Conservation (phyloP, 148 eudicot species). For the Rhododendron mucronatum region DNA sequence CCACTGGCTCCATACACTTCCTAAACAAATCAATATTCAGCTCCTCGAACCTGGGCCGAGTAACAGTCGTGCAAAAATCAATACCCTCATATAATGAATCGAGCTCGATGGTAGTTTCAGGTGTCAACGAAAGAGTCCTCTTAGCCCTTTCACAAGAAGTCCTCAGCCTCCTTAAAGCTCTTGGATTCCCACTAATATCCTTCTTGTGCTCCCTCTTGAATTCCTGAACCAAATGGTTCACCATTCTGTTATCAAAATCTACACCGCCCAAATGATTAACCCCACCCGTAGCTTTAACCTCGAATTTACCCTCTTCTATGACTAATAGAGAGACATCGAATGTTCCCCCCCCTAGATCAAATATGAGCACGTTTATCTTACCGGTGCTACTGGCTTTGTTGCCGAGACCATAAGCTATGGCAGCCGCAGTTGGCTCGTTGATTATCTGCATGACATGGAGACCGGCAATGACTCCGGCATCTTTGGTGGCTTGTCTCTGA, state of each 20-base stretch:
- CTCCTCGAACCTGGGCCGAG: not conserved
- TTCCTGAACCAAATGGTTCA: not conserved
- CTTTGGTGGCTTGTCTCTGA: not conserved
- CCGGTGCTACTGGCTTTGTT: not conserved
- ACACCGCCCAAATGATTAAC: not conserved
- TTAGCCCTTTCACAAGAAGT: not conserved
- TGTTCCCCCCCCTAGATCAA: too few species aligned
- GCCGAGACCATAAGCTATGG: not conserved
- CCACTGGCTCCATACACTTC: conserved; percentile 1
- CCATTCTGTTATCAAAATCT: not conserved
- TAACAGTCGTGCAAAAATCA: not conserved
- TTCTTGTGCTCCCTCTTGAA: not conserved
- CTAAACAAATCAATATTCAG: not conserved
- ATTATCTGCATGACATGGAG: not conserved
- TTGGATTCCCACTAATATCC: not conserved
- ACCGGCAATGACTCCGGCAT: not conserved
- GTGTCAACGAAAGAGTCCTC: not conserved
- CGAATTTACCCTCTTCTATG: not conserved
- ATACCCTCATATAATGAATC: not conserved
- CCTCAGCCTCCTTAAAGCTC: not conserved
- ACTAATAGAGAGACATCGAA: too few species aligned
- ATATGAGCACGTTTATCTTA: too few species aligned
- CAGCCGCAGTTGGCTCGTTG: not conserved
- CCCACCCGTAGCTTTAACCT: not conserved
- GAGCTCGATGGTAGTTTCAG: not conserved